A percentile compares a stretch with the other conserved stretches of the same genome.
These are phyloP conservation scores for Clavispora carvajalis DNA, from an alignment of 805 yeast species.

Conservation along the genomic window DNA sequence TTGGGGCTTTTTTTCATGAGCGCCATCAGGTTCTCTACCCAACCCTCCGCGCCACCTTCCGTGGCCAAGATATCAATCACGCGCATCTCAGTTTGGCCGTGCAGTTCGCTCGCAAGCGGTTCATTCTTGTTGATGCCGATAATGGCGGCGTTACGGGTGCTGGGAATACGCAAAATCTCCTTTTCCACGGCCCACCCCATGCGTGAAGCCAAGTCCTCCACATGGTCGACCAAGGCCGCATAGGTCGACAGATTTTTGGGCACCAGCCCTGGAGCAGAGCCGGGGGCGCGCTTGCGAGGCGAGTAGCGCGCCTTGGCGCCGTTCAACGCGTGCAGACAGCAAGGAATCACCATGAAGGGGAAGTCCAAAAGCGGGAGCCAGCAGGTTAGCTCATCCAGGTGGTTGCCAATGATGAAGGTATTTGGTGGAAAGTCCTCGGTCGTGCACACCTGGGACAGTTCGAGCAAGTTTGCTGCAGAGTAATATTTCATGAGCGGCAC, in stretches of 20 bases:
- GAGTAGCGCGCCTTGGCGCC: slow-evolving; percentile 72
- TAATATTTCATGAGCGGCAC: slow-evolving; percentile 50
- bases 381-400: slow-evolving; percentile 90
- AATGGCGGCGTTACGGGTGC: slow-evolving; percentile 88
- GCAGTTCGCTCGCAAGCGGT: slow-evolving; percentile 18
- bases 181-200: slow-evolving; percentile 83
- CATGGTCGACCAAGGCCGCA: slow-evolving; percentile 83
- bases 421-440: slow-evolving; percentile 61
- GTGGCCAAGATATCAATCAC: slow-evolving; percentile 58
- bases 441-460: slow-evolving; percentile 47
- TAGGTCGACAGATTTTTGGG: slow-evolving; percentile 53
- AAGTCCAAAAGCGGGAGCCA: slow-evolving; percentile 88
- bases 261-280: slow-evolving; percentile 1
- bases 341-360: slow-evolving; percentile 90
- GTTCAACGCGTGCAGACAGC: slow-evolving; percentile 84
- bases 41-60: slow-evolving; percentile 89
- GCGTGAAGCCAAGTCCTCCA: slow-evolving; percentile 55
- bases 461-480: slow-evolving; percentile 47
- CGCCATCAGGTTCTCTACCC: slow-evolving; percentile 78
- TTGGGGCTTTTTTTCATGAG: slow-evolving; percentile 68
- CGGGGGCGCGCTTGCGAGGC: slow-evolving; percentile 24
- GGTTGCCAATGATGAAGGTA: slow-evolving; percentile 88
- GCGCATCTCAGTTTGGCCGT: slow-evolving; percentile 31
- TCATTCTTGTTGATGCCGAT: slow-evolving; percentile 51
- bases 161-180: slow-evolving; percentile 88